Base-by-base conservation (phyloP, 192 early-diverging fungal species). In the Umbelopsis vinacea region DNA sequence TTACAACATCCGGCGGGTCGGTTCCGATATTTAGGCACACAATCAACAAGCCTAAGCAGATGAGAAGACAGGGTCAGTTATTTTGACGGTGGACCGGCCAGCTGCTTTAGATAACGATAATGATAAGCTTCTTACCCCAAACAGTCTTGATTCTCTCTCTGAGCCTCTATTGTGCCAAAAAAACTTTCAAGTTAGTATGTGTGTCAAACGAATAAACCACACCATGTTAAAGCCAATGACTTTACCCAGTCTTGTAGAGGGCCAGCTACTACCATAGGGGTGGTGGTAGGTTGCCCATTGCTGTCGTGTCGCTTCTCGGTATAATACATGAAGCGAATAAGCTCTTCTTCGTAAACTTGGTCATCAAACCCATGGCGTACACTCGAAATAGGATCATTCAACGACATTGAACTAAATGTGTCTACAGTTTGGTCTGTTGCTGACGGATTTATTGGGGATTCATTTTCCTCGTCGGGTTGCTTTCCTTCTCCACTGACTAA, bases 11-110 rank as follows among this genome's bases (percentile, higher is more conserved):
- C 24, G 97, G 97, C 37, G 97, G 97, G 60, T 94, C 91, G 12
- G 93, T 92, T n/a, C 96, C 96, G 69, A 99, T 92, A 78, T 97
- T 97, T 50, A 99, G 83, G 76, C 97, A 99, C 66, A 97, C 85
- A 2, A 94, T 93, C 12, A 99, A 81, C 7, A 94, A 84, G 2
- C 94, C 95, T 79, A 63, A n/a, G 26, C 40, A 43, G 6, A 43
- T 63, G 26, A 29, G 6, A 29, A 37, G 17, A 35, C 29, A 63
- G 2, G 40, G 40, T 43, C 40, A 43, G 40, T 43, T 12, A 43
- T 43, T 43, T 43, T 43, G 40, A 7, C 11, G 2, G 11, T 43
- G 8, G 6, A 43, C 40, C 11, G 11, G 5, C 6, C 40, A 43
- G 6, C 11, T 43, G 40, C 11, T 43, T 6, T 43, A 12, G 40